These are phyloP conservation scores for Trichoderma atrobrunneum DNA, from an alignment of 2,329 filamentous ascomycete species.

Conservation along the genomic window DNA sequence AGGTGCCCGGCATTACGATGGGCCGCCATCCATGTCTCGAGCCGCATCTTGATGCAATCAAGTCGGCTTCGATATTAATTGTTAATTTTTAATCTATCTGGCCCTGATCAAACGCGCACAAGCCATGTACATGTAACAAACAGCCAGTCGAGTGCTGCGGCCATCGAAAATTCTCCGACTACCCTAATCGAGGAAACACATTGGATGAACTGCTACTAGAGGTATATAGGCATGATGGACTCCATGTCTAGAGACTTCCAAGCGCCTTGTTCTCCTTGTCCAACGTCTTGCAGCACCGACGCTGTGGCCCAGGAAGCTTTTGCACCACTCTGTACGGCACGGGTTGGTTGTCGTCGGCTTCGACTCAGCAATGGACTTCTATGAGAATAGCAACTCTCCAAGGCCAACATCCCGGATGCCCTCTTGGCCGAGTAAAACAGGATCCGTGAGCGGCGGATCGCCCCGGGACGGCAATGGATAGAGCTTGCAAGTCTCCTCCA, in stretches of 20 bases:
- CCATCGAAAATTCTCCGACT: background rate
- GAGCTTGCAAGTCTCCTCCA: background rate
- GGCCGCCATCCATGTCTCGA: background rate
- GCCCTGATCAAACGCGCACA: conserved; percentile 1
- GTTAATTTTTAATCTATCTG: background rate
- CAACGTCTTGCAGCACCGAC: conserved; percentile 17
- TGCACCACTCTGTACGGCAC: background rate
- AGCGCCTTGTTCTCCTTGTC: background rate
- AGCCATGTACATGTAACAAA: background rate
- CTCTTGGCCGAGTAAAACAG: background rate
- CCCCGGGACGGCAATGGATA: background rate
- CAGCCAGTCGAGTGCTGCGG: background rate
- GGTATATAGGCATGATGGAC: background rate
- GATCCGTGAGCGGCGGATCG: conserved; percentile 7
- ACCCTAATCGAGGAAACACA: background rate
- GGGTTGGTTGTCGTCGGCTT: background rate
- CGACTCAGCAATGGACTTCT: background rate
- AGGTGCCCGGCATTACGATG: conserved; percentile 11
- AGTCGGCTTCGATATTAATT: background rate
- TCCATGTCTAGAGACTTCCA: background rate
- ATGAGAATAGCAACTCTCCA: background rate
- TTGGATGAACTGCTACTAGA: background rate
- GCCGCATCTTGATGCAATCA: background rate
- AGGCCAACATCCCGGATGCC: background rate
- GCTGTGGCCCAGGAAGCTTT: conserved; percentile 8